phyloP scores from a whole-genome alignment of 306 rosid genomes.

The Rosa rugosa region DNA sequence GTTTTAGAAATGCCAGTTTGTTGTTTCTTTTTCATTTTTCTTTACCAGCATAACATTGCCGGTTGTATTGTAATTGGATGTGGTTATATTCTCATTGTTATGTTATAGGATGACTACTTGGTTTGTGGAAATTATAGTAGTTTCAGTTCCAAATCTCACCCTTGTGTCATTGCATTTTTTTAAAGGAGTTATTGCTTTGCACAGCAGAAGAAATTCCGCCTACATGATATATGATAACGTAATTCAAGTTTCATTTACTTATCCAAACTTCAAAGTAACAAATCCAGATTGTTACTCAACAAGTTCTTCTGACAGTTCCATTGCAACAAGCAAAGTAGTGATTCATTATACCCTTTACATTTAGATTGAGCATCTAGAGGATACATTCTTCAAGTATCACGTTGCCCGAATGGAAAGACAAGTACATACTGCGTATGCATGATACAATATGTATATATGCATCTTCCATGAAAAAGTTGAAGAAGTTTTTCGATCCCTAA shows the following conservation, averaged over 20 bases:
- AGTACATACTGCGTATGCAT: background rate
- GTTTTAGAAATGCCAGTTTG: slow-evolving; percentile 73
- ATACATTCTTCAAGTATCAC: background rate
- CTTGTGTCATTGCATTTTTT: background rate
- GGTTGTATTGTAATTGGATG: slow-evolving; percentile 38
- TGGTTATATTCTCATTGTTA: slow-evolving; percentile 8
- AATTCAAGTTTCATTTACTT: background rate
- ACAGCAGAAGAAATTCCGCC: background rate
- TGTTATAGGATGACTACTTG: slow-evolving; percentile 3
- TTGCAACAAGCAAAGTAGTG: background rate
- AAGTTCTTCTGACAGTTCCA: background rate
- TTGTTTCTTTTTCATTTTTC: slow-evolving; percentile 23
- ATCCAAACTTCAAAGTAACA: background rate
- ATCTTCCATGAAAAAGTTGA: background rate
- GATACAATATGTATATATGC: background rate
- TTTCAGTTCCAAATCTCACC: background rate
- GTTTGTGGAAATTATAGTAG: slow-evolving; percentile 11
- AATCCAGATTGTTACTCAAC: background rate
- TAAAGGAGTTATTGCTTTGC: background rate
- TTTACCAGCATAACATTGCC: slow-evolving; percentile 32
- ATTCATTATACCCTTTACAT: background rate
- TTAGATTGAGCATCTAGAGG: background rate
- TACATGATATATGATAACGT: background rate
- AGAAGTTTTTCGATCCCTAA: background rate
- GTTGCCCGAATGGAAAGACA: background rate